Evolutionary conservation across 345 rosid genomes (phyloP).

Genomic region (Cochlearia excelsa): DNA sequence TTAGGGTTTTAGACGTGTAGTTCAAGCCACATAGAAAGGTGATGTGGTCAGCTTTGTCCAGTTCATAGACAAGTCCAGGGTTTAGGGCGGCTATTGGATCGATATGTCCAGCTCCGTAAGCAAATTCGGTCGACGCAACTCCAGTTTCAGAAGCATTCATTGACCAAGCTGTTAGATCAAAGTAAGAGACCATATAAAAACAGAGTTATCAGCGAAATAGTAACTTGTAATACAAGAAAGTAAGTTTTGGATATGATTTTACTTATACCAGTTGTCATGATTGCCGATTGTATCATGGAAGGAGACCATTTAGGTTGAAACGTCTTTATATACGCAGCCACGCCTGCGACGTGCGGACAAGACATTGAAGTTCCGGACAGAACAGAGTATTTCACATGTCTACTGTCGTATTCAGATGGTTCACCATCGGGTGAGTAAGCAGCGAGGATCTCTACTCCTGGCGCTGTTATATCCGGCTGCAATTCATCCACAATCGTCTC

Average conservation of each 20-base stretch:
- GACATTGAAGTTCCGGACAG: conserved; percentile 53
- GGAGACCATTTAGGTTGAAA: conserved; percentile 57
- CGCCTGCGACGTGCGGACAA: conserved; percentile 51
- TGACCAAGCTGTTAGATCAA: conserved; percentile 30
- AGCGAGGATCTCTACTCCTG: conserved; percentile 46
- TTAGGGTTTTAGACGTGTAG: conserved; percentile 6
- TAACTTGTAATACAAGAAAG: conserved; percentile 1
- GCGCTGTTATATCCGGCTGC: conserved; percentile 51
- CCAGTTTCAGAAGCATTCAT: conserved; percentile 6
- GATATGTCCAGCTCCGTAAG: conserved; percentile 54
- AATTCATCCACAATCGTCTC: not conserved
- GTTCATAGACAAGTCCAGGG: conserved; percentile 36
- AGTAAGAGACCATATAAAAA: not conserved
- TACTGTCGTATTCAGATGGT: conserved; percentile 11
- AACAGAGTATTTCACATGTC: conserved; percentile 31
- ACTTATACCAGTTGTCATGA: conserved; percentile 55
- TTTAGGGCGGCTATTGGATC: conserved; percentile 45
- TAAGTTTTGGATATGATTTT: not conserved
- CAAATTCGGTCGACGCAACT: conserved; percentile 31
- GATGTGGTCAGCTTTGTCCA: conserved; percentile 35
- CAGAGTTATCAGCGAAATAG: not conserved
- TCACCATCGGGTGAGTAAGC: conserved; percentile 27
- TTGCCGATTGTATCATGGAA: conserved; percentile 51
- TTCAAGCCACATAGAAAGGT: conserved; percentile 44
- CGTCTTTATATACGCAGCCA: conserved; percentile 42